A percentile compares a stretch with the other conserved stretches of the same genome.
Evolutionary conservation across 768 basidiomycete genomes (phyloP).

Genomic region (Gloeostereum incarnatum): DNA sequence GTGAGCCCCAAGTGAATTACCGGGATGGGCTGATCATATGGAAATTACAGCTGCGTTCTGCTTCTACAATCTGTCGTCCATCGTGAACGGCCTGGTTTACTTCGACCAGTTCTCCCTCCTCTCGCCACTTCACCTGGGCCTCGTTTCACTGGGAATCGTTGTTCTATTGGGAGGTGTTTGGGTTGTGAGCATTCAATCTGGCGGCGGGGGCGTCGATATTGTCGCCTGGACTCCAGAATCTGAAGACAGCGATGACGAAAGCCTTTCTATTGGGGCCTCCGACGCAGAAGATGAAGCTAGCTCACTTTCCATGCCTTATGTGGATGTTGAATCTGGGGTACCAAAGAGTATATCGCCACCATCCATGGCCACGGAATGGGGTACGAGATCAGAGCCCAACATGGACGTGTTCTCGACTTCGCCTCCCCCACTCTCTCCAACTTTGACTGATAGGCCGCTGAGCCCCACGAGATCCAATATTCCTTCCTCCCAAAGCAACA

Average conservation of each 20-base stretch:
- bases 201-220: slow-evolving; percentile 38
- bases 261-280: slow-evolving; percentile 9
- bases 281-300: slow-evolving; percentile 13
- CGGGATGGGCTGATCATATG: slow-evolving; percentile 7
- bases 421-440: no score
- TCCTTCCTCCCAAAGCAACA: no score
- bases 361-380: slow-evolving; percentile 1
- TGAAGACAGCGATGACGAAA: slow-evolving; percentile 22
- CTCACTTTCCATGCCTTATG: background rate
- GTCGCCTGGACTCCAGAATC: slow-evolving; percentile 16
- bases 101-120: slow-evolving; percentile 80
- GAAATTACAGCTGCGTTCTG: slow-evolving; percentile 73
- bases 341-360: background rate
- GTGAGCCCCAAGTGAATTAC: slow-evolving; percentile 17
- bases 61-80: slow-evolving; percentile 89
- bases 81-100: slow-evolving; percentile 84
- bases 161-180: slow-evolving; percentile 83
- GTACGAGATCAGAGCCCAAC: slow-evolving; percentile 4
- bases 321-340: background rate
- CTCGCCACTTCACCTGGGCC: slow-evolving; percentile 52
- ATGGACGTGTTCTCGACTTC: background rate
- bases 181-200: slow-evolving; percentile 75
- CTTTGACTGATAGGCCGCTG: no score
- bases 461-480: no score
- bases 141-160: slow-evolving; percentile 71